A percentile compares a stretch with the other conserved stretches of the same genome.
phyloP scores from a whole-genome alignment of 176 grass and related monocot genomes.

The Oryza meyeriana region DNA sequence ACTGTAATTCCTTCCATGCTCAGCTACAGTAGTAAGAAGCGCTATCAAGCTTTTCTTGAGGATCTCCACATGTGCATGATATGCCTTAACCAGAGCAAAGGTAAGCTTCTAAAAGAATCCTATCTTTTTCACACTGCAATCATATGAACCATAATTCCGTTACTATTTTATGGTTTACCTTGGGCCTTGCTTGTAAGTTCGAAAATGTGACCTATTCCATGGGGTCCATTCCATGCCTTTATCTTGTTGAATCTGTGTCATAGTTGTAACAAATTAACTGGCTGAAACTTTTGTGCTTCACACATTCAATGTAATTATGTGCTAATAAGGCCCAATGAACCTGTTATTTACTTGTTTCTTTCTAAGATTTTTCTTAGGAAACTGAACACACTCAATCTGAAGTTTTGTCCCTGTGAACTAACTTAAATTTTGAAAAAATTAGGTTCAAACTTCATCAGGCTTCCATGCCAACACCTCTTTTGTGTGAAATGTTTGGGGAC shows the following conservation, averaged over 20 bases:
- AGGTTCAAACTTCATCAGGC: conserved; percentile 42
- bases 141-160: no score
- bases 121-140: not conserved
- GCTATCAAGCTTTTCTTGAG: conserved; percentile 43
- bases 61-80: conserved; percentile 46
- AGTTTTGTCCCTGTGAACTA: not conserved
- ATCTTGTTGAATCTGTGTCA: not conserved
- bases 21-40: conserved; percentile 33
- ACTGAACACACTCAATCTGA: not conserved
- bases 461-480: conserved; percentile 33
- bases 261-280: not conserved
- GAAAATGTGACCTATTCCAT: not conserved
- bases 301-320: not conserved
- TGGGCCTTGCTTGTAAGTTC: not conserved
- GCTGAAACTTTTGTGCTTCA: not conserved
- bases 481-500: conserved; percentile 34
- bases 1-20: conserved; percentile 46
- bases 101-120: not conserved
- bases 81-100: conserved; percentile 43
- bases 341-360: not conserved
- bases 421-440: conserved; percentile 16
- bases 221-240: not conserved
- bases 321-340: not conserved
- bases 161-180: not conserved
- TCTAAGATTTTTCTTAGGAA: not conserved